Evolutionary conservation across 768 basidiomycete genomes (phyloP), one percentile per base, ranked within the genome.

Genomic region (Lactifluus pinguis): DNA sequence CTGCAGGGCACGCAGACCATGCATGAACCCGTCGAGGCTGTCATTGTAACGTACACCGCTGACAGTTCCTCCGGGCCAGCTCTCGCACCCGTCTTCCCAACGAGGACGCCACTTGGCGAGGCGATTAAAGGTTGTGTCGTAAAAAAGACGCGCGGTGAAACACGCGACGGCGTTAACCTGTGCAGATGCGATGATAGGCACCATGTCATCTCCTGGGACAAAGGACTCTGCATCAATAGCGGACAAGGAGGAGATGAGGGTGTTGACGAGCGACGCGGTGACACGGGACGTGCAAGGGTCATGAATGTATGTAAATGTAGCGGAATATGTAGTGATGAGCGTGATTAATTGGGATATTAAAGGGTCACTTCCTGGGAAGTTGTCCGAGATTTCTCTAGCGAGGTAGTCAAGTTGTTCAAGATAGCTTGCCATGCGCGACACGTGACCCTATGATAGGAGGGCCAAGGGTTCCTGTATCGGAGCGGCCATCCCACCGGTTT

Each of bases 221-320:
- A 38, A 38, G 5, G 29, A 34, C 29, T n/a, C 39, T 25, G 62
- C 29, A 30, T 61, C 59, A 59, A 63, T 41, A 13, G 44, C 56
- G 6, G 62, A 67, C 65, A 50, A 70, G 44, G 9, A 68, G 56
- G 58, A 69, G 38, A 81, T 70, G 14, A 77, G 62, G 39, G 73
- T 66, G 39, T 72, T 68, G 39, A 85, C 62, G n/a, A 81, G 76
- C 2, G 70, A 69, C 29, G 76, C 65, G 0, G 83, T 81, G 30
- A 79, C 71, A 42, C 77, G 75, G 6, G 79, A 69, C 6, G 82
- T 77, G 55, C 73, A 73, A 0, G 82, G 71, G 69, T 89, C 85
- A 55, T 83, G 80, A 45, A 90, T 68, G 69, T 82, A 87, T 62
- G 90, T 77, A 71, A 88, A 90, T 0, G 83, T 78, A 1, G 86